These are phyloP conservation scores for Phytopythium kandeliae DNA, from an alignment of 352 stramenopile species.

Conservation along the genomic window DNA sequence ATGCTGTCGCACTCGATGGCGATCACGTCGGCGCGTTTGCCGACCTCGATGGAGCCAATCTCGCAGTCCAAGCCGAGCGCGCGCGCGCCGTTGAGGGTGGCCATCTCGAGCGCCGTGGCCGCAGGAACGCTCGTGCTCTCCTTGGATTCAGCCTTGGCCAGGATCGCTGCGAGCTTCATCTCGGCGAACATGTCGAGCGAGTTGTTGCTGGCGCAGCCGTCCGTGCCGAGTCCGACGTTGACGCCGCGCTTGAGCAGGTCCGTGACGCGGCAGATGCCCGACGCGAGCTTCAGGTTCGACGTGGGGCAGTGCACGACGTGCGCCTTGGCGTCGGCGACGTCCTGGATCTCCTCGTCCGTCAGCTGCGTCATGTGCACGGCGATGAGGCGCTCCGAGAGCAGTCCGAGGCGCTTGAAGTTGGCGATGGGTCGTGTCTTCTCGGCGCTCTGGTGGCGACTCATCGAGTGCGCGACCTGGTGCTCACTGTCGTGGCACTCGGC, in stretches of 20 bases:
- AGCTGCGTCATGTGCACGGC: slow-evolving; percentile 86
- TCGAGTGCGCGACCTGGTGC: slow-evolving; percentile 49
- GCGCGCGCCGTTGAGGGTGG: slow-evolving; percentile 87
- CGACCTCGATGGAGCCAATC: slow-evolving; percentile 81
- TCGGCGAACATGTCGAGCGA: slow-evolving; percentile 88
- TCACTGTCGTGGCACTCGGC: slow-evolving; percentile 78
- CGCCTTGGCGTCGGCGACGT: slow-evolving; percentile 37
- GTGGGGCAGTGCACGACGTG: slow-evolving; percentile 87
- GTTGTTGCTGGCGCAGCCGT: slow-evolving; percentile 85
- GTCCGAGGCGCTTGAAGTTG: slow-evolving; percentile 77
- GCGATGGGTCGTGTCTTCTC: slow-evolving; percentile 65
- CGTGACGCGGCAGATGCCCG: slow-evolving; percentile 72
- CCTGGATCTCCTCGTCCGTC: slow-evolving; percentile 74
- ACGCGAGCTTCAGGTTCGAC: slow-evolving; percentile 89
- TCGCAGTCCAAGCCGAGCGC: slow-evolving; percentile 73
- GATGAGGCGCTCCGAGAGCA: slow-evolving; percentile 66
- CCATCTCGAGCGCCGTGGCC: slow-evolving; percentile 70
- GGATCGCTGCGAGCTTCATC: slow-evolving; percentile 84
- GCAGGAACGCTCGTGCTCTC: slow-evolving; percentile 59
- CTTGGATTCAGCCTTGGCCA: slow-evolving; percentile 75
- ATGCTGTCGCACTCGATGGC: slow-evolving; percentile 74
- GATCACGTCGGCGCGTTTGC: slow-evolving; percentile 83
- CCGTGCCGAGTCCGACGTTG: slow-evolving; percentile 86
- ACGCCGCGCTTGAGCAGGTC: slow-evolving; percentile 72
- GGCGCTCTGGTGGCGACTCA: slow-evolving; percentile 78